These are phyloP conservation scores for Penicillium diatomitis DNA, from an alignment of 495 filamentous ascomycete species.

Conservation along the genomic window DNA sequence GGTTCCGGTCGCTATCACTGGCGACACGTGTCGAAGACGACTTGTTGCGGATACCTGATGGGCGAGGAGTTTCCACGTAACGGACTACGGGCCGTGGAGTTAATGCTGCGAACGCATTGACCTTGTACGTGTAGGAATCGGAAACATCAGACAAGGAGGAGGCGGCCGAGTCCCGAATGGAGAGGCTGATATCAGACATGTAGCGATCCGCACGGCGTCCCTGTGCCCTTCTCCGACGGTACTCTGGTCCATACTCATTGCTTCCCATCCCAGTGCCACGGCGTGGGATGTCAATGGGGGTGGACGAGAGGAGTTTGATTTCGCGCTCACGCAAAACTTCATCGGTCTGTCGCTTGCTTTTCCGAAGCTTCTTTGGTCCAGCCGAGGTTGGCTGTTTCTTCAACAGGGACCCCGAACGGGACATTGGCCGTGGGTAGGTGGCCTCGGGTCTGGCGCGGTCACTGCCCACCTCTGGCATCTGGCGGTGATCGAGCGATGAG, in stretches of 20 bases:
- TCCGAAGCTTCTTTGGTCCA: conserved; percentile 45
- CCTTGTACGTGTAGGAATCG: conserved; percentile 62
- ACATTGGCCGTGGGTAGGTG: conserved; percentile 19
- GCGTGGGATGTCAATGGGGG: conserved; percentile 52
- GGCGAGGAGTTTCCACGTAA: conserved; percentile 55
- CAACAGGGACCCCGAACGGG: conserved; percentile 54
- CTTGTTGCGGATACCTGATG: conserved; percentile 26
- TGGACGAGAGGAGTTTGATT: conserved; percentile 70
- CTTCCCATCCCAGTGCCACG: conserved; percentile 42
- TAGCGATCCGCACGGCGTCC: conserved; percentile 51
- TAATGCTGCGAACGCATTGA: conserved; percentile 64
- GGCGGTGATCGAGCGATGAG: conserved; percentile 13
- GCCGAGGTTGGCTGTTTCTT: conserved; percentile 50
- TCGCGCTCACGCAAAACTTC: conserved; percentile 74
- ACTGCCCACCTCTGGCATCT: conserved; percentile 7
- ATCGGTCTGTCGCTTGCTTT: conserved; percentile 67
- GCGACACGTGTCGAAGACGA: conserved; percentile 25
- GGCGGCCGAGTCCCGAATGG: conserved; percentile 59
- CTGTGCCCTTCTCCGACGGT: conserved; percentile 48
- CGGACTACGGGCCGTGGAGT: conserved; percentile 73
- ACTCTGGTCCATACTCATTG: conserved; percentile 42
- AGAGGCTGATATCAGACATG: conserved; percentile 66
- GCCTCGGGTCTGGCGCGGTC: conserved; percentile 3
- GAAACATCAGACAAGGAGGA: conserved; percentile 64
- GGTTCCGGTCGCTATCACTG: conserved; percentile 32